Base-by-base conservation (phyloP, 768 basidiomycete species). In the Rhizopogon vinicolor region DNA sequence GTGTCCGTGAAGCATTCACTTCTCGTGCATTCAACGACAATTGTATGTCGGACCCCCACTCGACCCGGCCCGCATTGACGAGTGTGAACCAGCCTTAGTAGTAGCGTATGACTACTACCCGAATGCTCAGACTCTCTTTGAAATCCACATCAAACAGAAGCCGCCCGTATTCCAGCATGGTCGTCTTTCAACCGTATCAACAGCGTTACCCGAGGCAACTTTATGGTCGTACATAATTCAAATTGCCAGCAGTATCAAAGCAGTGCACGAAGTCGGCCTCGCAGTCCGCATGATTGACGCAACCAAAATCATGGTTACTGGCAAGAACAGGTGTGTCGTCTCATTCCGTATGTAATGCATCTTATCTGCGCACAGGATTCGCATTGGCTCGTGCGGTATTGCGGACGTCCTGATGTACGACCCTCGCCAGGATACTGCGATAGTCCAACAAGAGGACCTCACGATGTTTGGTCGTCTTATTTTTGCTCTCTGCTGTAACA, bases 201-300 rank as follows among this genome's bases (percentile, higher is more conserved):
- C 53, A 3, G 58, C 53, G 35, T 73, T 98, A 19, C 79, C 89
- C 0, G 97, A 99, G 68, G 78, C 86, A 16, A 84, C 86, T 0
- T 67, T 99, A 3, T 99, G 97, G 97, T 87, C 88, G 3, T 98
- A 94, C 65, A 83, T 97, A 46, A 80, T 93, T 19, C 97, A 99
- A 68, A 83, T 98, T 54, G 86, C 89, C 5, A 86, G 81, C 58
- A 95, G 91, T 1, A 83, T 98, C 69, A 93, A 89, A 70, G 83
- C 81, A 44, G 86, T 90, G 0, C 97, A 99, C 65, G 86, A 87
- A 49, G 79, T 79, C 3, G 90, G 91, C 0, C 74, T 91, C 50
- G 90, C 94, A 0, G 79, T 93, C 41, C 78, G 93, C 41, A 84
- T 86, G 71, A 72, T 98, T 19, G 97, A 98, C 58, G 79, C 84